These are phyloP conservation scores for Silene coronaria DNA, from an alignment of 179 eudicot species.

Conservation along the genomic window DNA sequence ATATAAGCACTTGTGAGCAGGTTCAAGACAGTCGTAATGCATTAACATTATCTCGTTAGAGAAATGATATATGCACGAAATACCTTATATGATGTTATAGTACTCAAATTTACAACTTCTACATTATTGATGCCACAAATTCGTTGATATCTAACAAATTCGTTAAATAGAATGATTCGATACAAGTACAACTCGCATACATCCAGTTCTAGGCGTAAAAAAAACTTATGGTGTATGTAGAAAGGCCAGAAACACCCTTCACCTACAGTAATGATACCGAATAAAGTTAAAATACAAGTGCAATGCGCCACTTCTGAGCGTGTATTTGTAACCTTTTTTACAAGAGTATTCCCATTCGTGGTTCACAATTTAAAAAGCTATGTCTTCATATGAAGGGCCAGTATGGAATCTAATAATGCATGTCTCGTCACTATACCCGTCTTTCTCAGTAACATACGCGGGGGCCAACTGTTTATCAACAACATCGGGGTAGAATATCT, in stretches of 20 bases:
- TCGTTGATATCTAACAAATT: no score
- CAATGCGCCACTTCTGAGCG: slow-evolving; percentile 77
- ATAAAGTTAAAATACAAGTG: slow-evolving; percentile 87
- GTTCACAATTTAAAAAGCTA: slow-evolving; percentile 79
- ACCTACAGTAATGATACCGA: slow-evolving; percentile 59
- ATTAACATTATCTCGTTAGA: no score
- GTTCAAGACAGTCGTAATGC: no score
- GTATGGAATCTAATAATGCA: slow-evolving; percentile 89
- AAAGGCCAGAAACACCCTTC: neutral
- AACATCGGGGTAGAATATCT: slow-evolving; percentile 85
- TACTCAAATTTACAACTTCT: no score
- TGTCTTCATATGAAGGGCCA: slow-evolving; percentile 92
- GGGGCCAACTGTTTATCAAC: slow-evolving; percentile 86
- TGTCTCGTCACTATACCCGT: slow-evolving; percentile 81
- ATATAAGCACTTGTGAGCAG: no score
- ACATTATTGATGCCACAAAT: no score
- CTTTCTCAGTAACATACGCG: slow-evolving; percentile 59
- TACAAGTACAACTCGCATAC: no score
- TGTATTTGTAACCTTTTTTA: slow-evolving; percentile 86
- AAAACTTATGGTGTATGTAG: no score
- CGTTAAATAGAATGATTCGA: no score
- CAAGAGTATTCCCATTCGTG: slow-evolving; percentile 96
- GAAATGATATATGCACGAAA: no score
- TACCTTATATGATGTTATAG: no score
- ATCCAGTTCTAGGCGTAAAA: no score